Evolutionary conservation across 495 filamentous ascomycete species (phyloP).

Genomic region (Aspergillus incahuasiensis): DNA sequence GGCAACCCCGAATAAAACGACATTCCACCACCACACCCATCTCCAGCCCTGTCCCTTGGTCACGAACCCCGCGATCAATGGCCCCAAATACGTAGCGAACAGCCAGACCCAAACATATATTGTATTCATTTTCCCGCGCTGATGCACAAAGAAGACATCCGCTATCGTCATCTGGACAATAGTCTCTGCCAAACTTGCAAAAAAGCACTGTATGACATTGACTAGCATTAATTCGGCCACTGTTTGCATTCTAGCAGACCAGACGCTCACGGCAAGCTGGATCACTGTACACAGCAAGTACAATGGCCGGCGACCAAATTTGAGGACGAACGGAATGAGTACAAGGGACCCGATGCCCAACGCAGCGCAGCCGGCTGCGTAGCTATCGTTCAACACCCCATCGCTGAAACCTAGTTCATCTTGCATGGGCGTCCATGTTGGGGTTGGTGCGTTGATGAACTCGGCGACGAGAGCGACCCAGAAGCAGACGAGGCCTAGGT

Average conservation of each 20-base stretch:
- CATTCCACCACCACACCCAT: constrained; percentile 51
- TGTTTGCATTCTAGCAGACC: constrained; percentile 32
- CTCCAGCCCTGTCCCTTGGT: constrained; percentile 43
- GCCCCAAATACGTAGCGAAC: constrained; percentile 33
- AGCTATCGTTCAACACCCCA: constrained; percentile 33
- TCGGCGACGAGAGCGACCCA: background rate
- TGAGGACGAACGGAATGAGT: constrained; percentile 42
- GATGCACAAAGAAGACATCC: constrained; percentile 48
- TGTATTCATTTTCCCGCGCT: constrained; percentile 39
- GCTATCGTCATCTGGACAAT: constrained; percentile 45
- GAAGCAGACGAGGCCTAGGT: constrained; percentile 1
- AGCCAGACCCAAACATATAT: constrained; percentile 33
- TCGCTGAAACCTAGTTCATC: constrained; percentile 32
- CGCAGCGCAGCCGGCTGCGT: constrained; percentile 32
- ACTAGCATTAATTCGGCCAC: constrained; percentile 29
- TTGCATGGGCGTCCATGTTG: constrained; percentile 38
- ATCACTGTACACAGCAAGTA: constrained; percentile 36
- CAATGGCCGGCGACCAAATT: constrained; percentile 42
- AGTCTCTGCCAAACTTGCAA: constrained; percentile 37
- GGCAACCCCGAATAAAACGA: constrained; percentile 39
- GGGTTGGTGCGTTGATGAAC: constrained; percentile 29
- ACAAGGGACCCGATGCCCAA: constrained; percentile 39
- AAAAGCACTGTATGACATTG: constrained; percentile 31
- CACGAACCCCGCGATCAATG: constrained; percentile 42
- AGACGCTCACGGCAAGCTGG: constrained; percentile 33